Conservation (phyloP, 2,329 filamentous ascomycete genomes). For the Cryphonectria naterciae region DNA sequence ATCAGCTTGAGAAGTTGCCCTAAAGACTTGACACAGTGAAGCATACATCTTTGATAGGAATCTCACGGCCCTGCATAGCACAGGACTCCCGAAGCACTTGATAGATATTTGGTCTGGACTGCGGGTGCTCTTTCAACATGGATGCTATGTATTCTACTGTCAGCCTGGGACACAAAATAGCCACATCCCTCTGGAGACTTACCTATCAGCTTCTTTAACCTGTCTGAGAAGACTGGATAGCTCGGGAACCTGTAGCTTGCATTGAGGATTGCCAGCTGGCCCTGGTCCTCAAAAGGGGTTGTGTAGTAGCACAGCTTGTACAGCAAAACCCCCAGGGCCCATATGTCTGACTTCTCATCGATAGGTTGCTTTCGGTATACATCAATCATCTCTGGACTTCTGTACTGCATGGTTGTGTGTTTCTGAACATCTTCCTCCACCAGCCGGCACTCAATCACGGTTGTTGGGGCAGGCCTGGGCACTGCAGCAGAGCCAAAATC, state of each 20-base stretch:
- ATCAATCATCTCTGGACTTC: slow-evolving; percentile 98
- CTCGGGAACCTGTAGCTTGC: slow-evolving; percentile 90
- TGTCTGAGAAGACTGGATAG: slow-evolving; percentile 87
- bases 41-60: slow-evolving; percentile 86
- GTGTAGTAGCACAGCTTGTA: slow-evolving; percentile 99
- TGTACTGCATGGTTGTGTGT: slow-evolving; percentile 95
- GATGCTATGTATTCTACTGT: slow-evolving; percentile 58
- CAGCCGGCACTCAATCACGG: slow-evolving; percentile 83
- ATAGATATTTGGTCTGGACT: slow-evolving; percentile 85
- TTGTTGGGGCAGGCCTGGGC: slow-evolving; percentile 82
- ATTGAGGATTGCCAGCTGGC: slow-evolving; percentile 95
- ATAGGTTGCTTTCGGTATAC: slow-evolving; percentile 96
- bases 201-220: slow-evolving; percentile 90
- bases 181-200: slow-evolving; percentile 37
- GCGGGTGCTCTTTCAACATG: slow-evolving; percentile 86
- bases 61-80: slow-evolving; percentile 82
- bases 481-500: slow-evolving; percentile 94
- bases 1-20: slow-evolving; percentile 32
- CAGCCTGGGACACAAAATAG: slow-evolving; percentile 1
- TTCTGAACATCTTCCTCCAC: slow-evolving; percentile 97
- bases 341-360: slow-evolving; percentile 98
- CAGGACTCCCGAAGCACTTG: slow-evolving; percentile 88
- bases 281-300: slow-evolving; percentile 96
- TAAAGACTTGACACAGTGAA: slow-evolving; percentile 11
- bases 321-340: slow-evolving; percentile 90